Base-by-base conservation (phyloP, 371 early-diverging fungal genomes). In the Apophysomyces variabilis region DNA sequence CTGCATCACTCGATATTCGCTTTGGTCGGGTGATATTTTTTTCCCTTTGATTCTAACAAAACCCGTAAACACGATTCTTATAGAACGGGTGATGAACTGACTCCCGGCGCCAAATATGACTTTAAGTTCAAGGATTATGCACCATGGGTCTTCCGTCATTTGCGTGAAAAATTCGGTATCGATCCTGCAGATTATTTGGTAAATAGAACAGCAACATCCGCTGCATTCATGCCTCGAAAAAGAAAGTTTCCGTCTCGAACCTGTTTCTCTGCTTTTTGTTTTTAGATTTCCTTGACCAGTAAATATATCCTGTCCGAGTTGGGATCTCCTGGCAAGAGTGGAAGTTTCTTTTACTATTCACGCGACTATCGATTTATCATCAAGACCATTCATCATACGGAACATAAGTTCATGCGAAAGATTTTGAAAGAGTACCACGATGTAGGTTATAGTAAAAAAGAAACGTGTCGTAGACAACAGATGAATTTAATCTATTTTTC, bases 111-210 rank as follows among this genome's bases (percentile, higher is more conserved):
- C 16, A 91, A 92, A 69, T 99, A 98, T 74, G 98, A 99, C 70
- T 99, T 98, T 78, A 97, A 98, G 78, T 99, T 98, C 75, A 99
- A 98, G 74, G 99, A 99, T 76, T 98, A 98, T 80, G 94, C 97
- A 5, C 99, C 98, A 4, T 95, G 95, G 95, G 96, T 96, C 1
- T 99, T 99, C 73, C 90, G 97, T 47, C 79, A 89, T 69, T 83
- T 98, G 50, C 84, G 99, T 47, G 92, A 95, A 65, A 83, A 87
- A 36, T 97, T 97, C 77, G 85, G 89, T 41, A 90, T 99, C 38
- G 95, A 95, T 70, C 88, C 97, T 12, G 93, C 93, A 11, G 98
- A 99, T 66, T 99, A 99, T 72, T 75, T 99, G 77, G 93, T 93
- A 85, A 77, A 35, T 38, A 14, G 43, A 38, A 5, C 36, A 38